These are phyloP conservation scores for Fulvia fulva DNA, from an alignment of 2,329 filamentous ascomycete species.

Conservation along the genomic window DNA sequence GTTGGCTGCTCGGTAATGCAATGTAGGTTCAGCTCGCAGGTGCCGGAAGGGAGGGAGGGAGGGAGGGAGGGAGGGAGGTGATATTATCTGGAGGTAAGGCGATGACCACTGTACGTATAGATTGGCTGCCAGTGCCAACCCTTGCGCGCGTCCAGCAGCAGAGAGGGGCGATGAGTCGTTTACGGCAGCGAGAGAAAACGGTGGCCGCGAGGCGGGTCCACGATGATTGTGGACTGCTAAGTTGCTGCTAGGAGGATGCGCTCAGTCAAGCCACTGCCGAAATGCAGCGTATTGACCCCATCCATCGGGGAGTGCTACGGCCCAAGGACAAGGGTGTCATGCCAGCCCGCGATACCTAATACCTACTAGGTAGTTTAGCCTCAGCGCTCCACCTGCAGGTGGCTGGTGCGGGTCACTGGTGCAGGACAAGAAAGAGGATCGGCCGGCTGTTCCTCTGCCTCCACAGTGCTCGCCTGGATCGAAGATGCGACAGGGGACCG, in stretches of 20 bases:
- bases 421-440: not conserved
- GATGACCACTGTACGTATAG: not conserved
- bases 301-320: conserved; percentile 10
- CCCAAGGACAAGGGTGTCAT: conserved; percentile 3
- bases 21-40: conserved; percentile 5
- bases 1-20: conserved; percentile 12
- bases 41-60: conserved; percentile 2
- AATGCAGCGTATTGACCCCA: conserved; percentile 1
- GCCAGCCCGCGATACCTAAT: conserved; percentile 4
- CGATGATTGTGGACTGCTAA: not conserved
- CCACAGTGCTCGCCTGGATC: no score
- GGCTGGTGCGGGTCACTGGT: not conserved
- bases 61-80: not conserved
- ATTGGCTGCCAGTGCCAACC: not conserved
- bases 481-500: not conserved
- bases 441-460: not conserved
- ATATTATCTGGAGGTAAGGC: not conserved
- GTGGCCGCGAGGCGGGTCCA: not conserved
- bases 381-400: conserved; percentile 1
- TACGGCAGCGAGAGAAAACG: conserved; percentile 1
- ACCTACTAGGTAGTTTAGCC: no score
- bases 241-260: not conserved
- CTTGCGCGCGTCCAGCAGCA: not conserved
- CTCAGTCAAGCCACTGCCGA: conserved; percentile 9
- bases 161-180: conserved; percentile 4